Conservation (phyloP, 352 stramenopile genomes). For the Globisporangium canariense region DNA sequence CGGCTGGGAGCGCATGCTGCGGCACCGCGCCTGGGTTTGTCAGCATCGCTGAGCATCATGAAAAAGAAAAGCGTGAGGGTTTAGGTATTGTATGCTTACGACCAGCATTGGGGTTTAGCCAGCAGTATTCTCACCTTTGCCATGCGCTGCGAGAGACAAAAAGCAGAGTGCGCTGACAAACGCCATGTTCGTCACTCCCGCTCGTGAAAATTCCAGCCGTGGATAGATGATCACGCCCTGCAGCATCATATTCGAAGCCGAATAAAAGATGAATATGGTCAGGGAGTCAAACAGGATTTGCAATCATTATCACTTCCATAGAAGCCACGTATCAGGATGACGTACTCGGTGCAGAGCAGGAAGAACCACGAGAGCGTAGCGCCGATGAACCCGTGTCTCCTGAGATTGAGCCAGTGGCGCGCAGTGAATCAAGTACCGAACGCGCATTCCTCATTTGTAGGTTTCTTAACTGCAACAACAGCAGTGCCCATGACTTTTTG, state of each 20-base stretch:
- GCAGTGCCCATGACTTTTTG: not conserved
- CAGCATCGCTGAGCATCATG: slow-evolving; percentile 87
- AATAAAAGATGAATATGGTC: not conserved
- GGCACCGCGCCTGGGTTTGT: slow-evolving; percentile 97
- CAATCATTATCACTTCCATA: not conserved
- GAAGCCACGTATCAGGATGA: slow-evolving; percentile 62
- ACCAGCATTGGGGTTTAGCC: not conserved
- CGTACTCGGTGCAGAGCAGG: slow-evolving; percentile 88
- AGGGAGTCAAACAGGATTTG: not conserved
- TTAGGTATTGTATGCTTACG: too few species aligned
- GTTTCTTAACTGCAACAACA: slow-evolving; percentile 30
- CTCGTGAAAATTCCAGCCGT: slow-evolving; percentile 76
- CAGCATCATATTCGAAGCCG: not conserved
- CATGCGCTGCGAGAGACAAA: slow-evolving; percentile 91
- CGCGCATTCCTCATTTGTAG: slow-evolving; percentile 27
- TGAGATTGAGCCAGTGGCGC: slow-evolving; percentile 86
- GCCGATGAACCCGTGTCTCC: slow-evolving; percentile 89
- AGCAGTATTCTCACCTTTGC: slow-evolving; percentile 66
- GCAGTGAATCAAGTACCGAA: slow-evolving; percentile 79
- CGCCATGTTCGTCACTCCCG: slow-evolving; percentile 65
- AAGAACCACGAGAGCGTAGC: slow-evolving; percentile 88
- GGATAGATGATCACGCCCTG: slow-evolving; percentile 87
- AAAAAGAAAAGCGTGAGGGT: too few species aligned
- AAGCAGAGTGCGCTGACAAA: slow-evolving; percentile 66
- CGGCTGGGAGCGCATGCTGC: slow-evolving; percentile 87